Evolutionary conservation across 495 filamentous ascomycete species (phyloP).

Genomic region (Aspergillus campestris): DNA sequence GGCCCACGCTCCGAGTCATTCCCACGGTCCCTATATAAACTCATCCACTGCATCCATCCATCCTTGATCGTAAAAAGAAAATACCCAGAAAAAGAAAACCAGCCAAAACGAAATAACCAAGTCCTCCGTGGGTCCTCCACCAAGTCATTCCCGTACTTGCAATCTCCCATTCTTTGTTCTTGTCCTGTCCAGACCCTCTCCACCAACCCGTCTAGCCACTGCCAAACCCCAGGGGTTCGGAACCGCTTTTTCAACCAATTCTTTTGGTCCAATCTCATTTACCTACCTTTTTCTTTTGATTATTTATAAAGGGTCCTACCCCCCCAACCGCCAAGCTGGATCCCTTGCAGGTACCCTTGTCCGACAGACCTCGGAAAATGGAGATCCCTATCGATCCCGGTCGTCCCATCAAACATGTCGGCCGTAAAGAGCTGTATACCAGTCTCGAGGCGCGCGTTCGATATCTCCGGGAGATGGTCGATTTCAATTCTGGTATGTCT

Average conservation of each 20-base stretch:
- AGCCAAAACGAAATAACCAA: neutral
- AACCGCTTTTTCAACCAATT: neutral
- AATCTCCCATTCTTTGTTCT: neutral
- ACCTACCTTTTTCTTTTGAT: neutral
- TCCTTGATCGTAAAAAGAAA: neutral
- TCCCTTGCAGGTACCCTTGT: too few species aligned
- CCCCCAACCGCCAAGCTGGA: neutral
- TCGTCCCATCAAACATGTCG: constrained; percentile 46
- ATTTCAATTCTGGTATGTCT: constrained; percentile 56
- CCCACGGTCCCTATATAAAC: too few species aligned
- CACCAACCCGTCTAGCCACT: neutral
- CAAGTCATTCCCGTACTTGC: neutral
- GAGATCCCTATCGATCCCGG: constrained; percentile 11
- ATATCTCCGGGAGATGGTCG: constrained; percentile 64
- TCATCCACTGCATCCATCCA: too few species aligned
- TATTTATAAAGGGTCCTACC: neutral
- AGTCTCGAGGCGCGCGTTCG: constrained; percentile 56
- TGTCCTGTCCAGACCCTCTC: neutral
- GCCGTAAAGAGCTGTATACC: constrained; percentile 61
- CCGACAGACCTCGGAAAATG: neutral
- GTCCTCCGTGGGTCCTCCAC: neutral
- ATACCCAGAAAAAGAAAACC: neutral
- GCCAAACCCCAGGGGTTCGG: constrained; percentile 9
- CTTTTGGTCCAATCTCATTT: too few species aligned
- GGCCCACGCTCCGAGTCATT: too few species aligned